Evolutionary conservation across 768 basidiomycete genomes (phyloP), one percentile per base, ranked within the genome.

Genomic region (Mrakia gelida): DNA sequence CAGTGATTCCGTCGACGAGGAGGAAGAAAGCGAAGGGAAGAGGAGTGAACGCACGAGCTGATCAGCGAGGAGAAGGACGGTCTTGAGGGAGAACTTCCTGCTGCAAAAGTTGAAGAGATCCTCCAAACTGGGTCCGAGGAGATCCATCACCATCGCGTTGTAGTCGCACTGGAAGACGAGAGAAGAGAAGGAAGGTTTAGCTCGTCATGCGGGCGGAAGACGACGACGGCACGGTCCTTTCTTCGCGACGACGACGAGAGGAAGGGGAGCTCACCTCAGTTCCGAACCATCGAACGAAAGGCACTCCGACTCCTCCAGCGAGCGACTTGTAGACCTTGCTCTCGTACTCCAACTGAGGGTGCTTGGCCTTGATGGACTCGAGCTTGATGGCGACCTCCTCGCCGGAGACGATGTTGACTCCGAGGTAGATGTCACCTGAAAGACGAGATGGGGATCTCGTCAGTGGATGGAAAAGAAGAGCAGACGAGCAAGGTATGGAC

Each of bases 321-420:
- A 95, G 88, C 0, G 91, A 90, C 86, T 93, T 94, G 88, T 95
- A 95, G 59, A 95, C 93, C 85, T 92, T 93, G 61, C 91, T 91
- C 83, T 95, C 94, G 82, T 94, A 92, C 83, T 91, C 90, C 80
- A 95, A 88, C 86, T 99, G 97, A n/a, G 97, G 97, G 82, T 99
- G 97, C 86, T 99, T 99, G 81, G 97, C 97, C 86, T 99, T 99
- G 85, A 98, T 94, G 2, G 96, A 98, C 86, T 99, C 97, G 82
- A 99, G 93, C 87, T 99, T 99, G 89, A 99, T 99, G 84, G 95
- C 97, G 79, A 98, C 96, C 84, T 98, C 97, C 85, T 99, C 97
- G 34, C 96, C 96, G 26, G 96, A 98, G 84, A 98, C 98, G 87
- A 99, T 98, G 89, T 98, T 99, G 85, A 97, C 96, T 77, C 97